Base-by-base conservation (phyloP, 176 grass and related monocot genomes). In the Aegilops umbellulata region DNA sequence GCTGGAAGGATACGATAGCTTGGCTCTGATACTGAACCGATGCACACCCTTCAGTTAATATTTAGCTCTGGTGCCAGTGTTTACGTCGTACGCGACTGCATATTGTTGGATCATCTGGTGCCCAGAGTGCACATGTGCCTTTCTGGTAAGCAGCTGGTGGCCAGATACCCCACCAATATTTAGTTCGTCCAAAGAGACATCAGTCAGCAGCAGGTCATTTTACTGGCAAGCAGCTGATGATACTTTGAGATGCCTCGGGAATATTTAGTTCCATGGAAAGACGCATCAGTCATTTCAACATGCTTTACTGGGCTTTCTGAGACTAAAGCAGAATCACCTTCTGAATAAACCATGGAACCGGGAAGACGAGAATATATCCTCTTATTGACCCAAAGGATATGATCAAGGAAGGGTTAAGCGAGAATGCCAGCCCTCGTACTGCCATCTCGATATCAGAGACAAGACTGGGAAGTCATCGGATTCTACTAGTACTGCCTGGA, bases 181-280 rank as follows among this genome's bases (percentile, higher is more conserved):
- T 60, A 84, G 32, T 69, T 76, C 60, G 8, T 76, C 46, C 6
- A 49, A 80, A 76, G 78, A 71, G 51, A 34, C 36, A 68, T 36
- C 69, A 76, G 60, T 73, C 42, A 73, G 34, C 25, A 16, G 64
- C 66, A 83, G 19, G 73, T 58, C 83, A 41, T 85, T 29, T 85
- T 68, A 44, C 36, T 14, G 35, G 71, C 76, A 83, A 83, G 80
- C n/a, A 41, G 62, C 23, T 57, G 44, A 78, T 70, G 47, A 58
- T 80, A 69, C 76, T 87, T 80, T 47, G n/a, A 84, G 85, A 80
- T 69, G 17, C 49, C 60, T 76, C 60, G 35, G 41, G 49, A 76
- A 82, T 55, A 73, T 78, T 69, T 60, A 80, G 42, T 69, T 63
- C 35, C 61, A 23, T 76, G 34, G 3, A 47, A 80, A 76, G 77